phyloP scores from a whole-genome alignment of 495 filamentous ascomycete species.

The Aspergillus mulundensis region DNA sequence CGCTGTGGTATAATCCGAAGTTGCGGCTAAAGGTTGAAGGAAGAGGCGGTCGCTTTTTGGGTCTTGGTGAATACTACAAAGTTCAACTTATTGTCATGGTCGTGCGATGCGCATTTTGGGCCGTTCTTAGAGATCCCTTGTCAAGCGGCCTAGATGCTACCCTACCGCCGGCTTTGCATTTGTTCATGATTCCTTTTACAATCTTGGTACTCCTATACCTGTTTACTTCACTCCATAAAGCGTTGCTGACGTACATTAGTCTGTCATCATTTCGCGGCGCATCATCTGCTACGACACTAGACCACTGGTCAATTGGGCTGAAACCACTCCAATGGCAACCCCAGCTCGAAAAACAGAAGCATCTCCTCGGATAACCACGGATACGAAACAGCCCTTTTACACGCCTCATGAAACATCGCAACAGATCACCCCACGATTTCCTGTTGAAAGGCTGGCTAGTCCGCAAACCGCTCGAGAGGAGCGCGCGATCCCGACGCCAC shows the following conservation, averaged over 20 bases:
- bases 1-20: conserved; percentile 75
- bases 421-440: conserved; percentile 31
- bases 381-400: conserved; percentile 12
- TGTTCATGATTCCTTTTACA: conserved; percentile 51
- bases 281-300: conserved; percentile 50
- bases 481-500: conserved; percentile 32
- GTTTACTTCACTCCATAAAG: not conserved
- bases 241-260: conserved; percentile 24
- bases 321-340: conserved; percentile 33
- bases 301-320: conserved; percentile 54
- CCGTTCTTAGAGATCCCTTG: conserved; percentile 44
- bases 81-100: conserved; percentile 60
- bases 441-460: conserved; percentile 37
- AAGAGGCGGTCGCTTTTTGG: conserved; percentile 58
- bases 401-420: conserved; percentile 20
- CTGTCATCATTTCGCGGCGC: conserved; percentile 40
- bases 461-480: conserved; percentile 23
- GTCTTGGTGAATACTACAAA: conserved; percentile 64
- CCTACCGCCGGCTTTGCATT: conserved; percentile 49
- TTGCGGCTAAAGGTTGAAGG: conserved; percentile 61
- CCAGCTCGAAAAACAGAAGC: conserved; percentile 27
- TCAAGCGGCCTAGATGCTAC: conserved; percentile 39
- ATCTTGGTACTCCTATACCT: conserved; percentile 45
- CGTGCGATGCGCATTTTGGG: conserved; percentile 52
- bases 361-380: conserved; percentile 18